A percentile compares a stretch with the other conserved stretches of the same genome.
Conservation (phyloP, 148 eudicot species). For the Euryodendron excelsum region DNA sequence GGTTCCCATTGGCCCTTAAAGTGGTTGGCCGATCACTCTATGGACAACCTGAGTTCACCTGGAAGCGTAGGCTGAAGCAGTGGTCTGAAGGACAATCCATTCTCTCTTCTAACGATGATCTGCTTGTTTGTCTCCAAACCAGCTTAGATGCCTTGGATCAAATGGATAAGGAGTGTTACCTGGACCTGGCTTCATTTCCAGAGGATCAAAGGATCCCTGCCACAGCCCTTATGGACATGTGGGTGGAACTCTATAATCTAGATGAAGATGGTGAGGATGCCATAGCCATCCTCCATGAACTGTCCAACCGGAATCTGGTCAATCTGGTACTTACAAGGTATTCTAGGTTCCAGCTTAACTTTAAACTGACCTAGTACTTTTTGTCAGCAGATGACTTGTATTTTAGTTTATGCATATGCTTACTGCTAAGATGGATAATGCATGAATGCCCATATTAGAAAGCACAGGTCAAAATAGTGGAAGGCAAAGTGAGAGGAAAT, state of each 20-base stretch:
- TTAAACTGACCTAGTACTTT: background rate
- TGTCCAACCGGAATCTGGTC: constrained; percentile 16
- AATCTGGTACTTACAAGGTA: constrained; percentile 19
- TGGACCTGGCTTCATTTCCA: constrained; percentile 31
- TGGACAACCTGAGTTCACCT: constrained; percentile 15
- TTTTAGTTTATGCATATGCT: background rate
- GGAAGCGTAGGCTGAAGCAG: constrained; percentile 15
- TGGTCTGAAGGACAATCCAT: constrained; percentile 19
- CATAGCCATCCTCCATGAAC: constrained; percentile 16
- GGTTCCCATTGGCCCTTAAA: constrained; percentile 30
- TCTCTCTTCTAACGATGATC: background rate
- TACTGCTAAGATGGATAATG: background rate
- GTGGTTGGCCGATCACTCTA: constrained; percentile 25
- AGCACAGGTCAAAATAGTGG: background rate
- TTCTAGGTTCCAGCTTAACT: background rate
- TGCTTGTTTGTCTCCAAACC: constrained; percentile 20
- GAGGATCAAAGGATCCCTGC: constrained; percentile 27
- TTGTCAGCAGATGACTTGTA: background rate
- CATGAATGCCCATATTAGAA: background rate
- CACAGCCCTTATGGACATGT: constrained; percentile 24
- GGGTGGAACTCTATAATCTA: constrained; percentile 21
- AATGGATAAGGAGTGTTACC: constrained; percentile 20
- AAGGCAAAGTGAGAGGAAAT: background rate
- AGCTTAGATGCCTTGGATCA: constrained; percentile 23
- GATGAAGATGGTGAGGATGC: constrained; percentile 18